phyloP scores from a whole-genome alignment of 2,329 filamentous ascomycete species.

The Knoxdaviesia capensis region DNA sequence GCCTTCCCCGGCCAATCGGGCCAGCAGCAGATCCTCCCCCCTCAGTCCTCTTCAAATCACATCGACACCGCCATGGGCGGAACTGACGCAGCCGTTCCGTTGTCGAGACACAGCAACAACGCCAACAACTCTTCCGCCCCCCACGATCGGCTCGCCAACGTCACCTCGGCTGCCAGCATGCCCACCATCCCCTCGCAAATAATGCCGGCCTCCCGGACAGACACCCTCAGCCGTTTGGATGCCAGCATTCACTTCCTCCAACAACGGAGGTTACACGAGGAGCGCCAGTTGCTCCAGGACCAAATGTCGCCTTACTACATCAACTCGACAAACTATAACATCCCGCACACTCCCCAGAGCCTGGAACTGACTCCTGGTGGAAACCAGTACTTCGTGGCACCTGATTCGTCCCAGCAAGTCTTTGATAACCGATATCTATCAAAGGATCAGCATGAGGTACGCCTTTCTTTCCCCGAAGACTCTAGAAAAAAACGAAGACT shows the following conservation, averaged over 20 bases:
- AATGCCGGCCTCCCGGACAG: slow-evolving; percentile 23
- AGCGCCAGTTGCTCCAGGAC: slow-evolving; percentile 36
- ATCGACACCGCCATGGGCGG: slow-evolving; percentile 31
- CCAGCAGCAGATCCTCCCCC: slow-evolving; percentile 12
- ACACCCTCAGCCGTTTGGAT: slow-evolving; percentile 38
- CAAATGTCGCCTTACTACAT: slow-evolving; percentile 23
- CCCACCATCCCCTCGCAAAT: slow-evolving; percentile 23
- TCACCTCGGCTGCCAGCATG: slow-evolving; percentile 25
- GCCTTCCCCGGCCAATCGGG: slow-evolving; percentile 23
- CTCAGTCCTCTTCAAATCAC: slow-evolving; percentile 14
- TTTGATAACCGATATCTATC: slow-evolving; percentile 44
- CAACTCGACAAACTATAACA: slow-evolving; percentile 12
- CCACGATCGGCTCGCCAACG: slow-evolving; percentile 20
- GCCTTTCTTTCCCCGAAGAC: slow-evolving; percentile 1
- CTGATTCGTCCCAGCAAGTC: slow-evolving; percentile 26
- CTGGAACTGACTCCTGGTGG: slow-evolving; percentile 48
- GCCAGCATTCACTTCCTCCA: slow-evolving; percentile 47
- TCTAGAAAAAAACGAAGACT: too few species aligned
- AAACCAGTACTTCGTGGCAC: slow-evolving; percentile 37
- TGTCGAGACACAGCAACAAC: slow-evolving; percentile 10
- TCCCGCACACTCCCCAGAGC: slow-evolving; percentile 65
- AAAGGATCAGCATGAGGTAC: slow-evolving; percentile 47
- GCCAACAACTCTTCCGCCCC: slow-evolving; percentile 12
- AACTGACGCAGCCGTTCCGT: slow-evolving; percentile 11
- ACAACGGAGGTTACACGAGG: slow-evolving; percentile 41